A percentile compares a stretch with the other conserved stretches of the same genome.
phyloP scores from a whole-genome alignment of 2,329 filamentous ascomycete genomes.

The Aspergillus niger region DNA sequence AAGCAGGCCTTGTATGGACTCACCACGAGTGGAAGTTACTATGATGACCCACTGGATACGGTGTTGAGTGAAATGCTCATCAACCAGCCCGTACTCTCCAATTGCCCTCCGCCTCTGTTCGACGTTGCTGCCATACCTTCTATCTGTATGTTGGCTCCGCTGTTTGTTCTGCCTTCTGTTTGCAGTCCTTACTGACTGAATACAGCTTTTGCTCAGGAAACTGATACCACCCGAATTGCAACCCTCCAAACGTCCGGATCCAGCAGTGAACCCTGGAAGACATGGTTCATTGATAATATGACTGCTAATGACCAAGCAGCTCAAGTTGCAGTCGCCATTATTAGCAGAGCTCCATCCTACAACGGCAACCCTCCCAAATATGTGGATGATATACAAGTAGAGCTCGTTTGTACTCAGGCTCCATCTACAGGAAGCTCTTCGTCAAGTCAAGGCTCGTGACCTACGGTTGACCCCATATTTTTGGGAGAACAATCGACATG shows the following conservation, averaged over 20 bases:
- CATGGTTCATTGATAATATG: slow-evolving; percentile 41
- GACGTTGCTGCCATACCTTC: slow-evolving; percentile 37
- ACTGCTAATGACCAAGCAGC: slow-evolving; percentile 35
- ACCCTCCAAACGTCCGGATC: slow-evolving; percentile 34
- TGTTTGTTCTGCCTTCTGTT: not conserved
- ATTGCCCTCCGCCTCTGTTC: slow-evolving; percentile 36
- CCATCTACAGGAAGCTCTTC: slow-evolving; percentile 31
- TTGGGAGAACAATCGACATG: not conserved
- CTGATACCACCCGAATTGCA: slow-evolving; percentile 26
- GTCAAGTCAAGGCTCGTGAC: slow-evolving; percentile 16
- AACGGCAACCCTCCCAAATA: slow-evolving; percentile 26
- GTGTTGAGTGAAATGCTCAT: slow-evolving; percentile 32
- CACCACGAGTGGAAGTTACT: slow-evolving; percentile 28
- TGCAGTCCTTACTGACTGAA: slow-evolving; percentile 9
- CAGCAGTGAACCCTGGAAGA: slow-evolving; percentile 35
- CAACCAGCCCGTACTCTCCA: slow-evolving; percentile 24
- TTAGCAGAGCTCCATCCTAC: slow-evolving; percentile 36
- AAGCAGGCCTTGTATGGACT: slow-evolving; percentile 31
- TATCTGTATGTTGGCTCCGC: slow-evolving; percentile 28
- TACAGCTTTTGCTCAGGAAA: slow-evolving; percentile 37
- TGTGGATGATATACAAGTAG: slow-evolving; percentile 37
- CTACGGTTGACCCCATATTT: not conserved
- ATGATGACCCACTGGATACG: slow-evolving; percentile 33
- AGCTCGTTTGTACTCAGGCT: slow-evolving; percentile 40
- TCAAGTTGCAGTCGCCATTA: slow-evolving; percentile 41